These are phyloP conservation scores for Rickenella mellea DNA, from an alignment of 768 basidiomycete genomes.

Conservation along the genomic window DNA sequence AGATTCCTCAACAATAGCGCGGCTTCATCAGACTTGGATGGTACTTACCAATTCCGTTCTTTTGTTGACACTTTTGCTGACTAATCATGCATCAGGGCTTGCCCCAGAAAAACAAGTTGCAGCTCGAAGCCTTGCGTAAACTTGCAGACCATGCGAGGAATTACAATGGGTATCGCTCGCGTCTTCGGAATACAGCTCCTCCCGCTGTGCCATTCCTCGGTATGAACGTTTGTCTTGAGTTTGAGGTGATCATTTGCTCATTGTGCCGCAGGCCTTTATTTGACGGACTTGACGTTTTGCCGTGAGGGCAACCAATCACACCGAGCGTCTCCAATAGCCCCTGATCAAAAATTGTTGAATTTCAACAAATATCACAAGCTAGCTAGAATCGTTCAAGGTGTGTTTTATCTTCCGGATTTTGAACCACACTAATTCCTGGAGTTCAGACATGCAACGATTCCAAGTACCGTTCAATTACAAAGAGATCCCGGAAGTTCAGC, in stretches of 20 bases:
- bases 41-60: constrained; percentile 37
- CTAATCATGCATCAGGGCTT: constrained; percentile 46
- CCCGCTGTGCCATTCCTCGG: constrained; percentile 96
- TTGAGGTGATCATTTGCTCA: constrained; percentile 7
- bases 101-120: constrained; percentile 72
- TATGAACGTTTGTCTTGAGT: constrained; percentile 18
- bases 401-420: constrained; percentile 5
- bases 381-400: constrained; percentile 75
- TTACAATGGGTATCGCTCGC: constrained; percentile 84
- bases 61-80: not conserved
- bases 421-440: constrained; percentile 2
- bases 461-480: constrained; percentile 81
- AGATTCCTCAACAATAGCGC: constrained; percentile 89
- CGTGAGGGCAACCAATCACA: constrained; percentile 88
- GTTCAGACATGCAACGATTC: constrained; percentile 82
- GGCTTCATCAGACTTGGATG: constrained; percentile 88
- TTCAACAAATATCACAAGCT: constrained; percentile 95
- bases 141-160: constrained; percentile 89
- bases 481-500: constrained; percentile 83
- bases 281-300: constrained; percentile 92
- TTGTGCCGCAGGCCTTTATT: constrained; percentile 53
- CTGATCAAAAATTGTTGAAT: constrained; percentile 79
- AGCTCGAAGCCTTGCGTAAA: constrained; percentile 71
- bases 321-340: constrained; percentile 67
- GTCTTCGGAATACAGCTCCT: constrained; percentile 78